phyloP scores from a whole-genome alignment of 257 asterid species.

The Nicotiana knightiana region DNA sequence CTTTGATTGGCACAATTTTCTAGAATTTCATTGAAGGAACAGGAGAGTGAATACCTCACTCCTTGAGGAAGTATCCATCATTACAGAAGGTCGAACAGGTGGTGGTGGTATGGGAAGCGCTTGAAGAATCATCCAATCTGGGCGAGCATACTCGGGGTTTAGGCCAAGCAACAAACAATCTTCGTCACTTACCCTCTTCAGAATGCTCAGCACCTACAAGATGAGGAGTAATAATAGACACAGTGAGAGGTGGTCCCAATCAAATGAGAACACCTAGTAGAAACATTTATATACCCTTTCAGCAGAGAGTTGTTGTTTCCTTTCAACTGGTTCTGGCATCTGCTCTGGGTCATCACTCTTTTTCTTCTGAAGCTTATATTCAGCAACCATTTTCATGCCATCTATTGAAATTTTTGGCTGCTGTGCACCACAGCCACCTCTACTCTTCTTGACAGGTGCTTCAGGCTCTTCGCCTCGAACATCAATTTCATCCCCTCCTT shows the following conservation, averaged over 20 bases:
- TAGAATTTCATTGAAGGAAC: slow-evolving; percentile 4
- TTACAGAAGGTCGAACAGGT: slow-evolving; percentile 98
- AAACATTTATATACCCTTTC: slow-evolving; percentile 53
- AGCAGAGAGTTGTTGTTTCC: slow-evolving; percentile 83
- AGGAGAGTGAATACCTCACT: slow-evolving; percentile 65
- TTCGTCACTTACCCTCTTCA: slow-evolving; percentile 91
- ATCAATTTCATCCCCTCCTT: slow-evolving; percentile 92
- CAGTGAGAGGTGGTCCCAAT: background rate
- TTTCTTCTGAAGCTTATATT: slow-evolving; percentile 69
- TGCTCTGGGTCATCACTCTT: slow-evolving; percentile 85
- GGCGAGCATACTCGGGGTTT: slow-evolving; percentile 91
- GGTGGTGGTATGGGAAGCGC: slow-evolving; percentile 99
- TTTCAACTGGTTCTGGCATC: slow-evolving; percentile 94
- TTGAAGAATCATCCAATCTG: slow-evolving; percentile 99
- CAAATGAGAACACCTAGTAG: background rate
- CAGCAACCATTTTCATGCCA: slow-evolving; percentile 99
- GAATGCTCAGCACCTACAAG: slow-evolving; percentile 78
- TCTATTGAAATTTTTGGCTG: slow-evolving; percentile 92
- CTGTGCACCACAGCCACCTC: slow-evolving; percentile 99
- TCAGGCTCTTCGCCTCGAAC: slow-evolving; percentile 67
- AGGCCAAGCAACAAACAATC: slow-evolving; percentile 77
- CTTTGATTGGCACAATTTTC: background rate
- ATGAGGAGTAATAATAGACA: background rate
- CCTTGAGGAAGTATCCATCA: slow-evolving; percentile 99
- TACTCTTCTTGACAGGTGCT: slow-evolving; percentile 62